Evolutionary conservation across 2,329 filamentous ascomycete species (phyloP).

Genomic region (Aspergillus costaricaensis): DNA sequence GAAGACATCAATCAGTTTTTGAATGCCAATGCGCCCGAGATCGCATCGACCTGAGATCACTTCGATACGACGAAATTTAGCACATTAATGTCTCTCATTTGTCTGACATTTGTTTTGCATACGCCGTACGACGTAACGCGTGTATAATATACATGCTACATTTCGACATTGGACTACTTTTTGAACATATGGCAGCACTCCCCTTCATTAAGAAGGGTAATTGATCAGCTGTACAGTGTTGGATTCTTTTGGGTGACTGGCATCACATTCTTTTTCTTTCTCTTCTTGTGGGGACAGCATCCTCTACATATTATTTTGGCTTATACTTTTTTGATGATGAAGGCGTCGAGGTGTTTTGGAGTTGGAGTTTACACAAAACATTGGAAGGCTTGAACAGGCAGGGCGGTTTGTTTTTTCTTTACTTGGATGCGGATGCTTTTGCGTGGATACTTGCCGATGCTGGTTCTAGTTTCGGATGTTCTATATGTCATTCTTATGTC

Average conservation of each 20-base stretch:
- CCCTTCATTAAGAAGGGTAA: neutral
- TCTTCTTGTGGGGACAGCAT: neutral
- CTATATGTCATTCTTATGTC: neutral
- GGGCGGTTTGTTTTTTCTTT: neutral
- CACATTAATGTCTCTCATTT: conserved; percentile 10
- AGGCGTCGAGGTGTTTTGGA: conserved; percentile 2
- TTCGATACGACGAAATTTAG: neutral
- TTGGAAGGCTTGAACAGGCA: neutral
- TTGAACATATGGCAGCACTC: neutral
- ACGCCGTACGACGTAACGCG: conserved; percentile 37
- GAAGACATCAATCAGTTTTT: conserved; percentile 45
- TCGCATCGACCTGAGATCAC: conserved; percentile 36
- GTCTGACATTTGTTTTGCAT: conserved; percentile 15
- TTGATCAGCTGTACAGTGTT: conserved; percentile 12
- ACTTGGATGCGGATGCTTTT: neutral
- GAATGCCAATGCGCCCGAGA: conserved; percentile 42
- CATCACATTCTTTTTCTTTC: neutral
- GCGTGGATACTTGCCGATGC: neutral
- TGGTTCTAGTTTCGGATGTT: neutral
- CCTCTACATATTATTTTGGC: neutral
- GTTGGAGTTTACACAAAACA: conserved; percentile 10
- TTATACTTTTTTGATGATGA: neutral
- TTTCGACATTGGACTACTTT: conserved; percentile 9
- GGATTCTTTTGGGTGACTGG: conserved; percentile 7
- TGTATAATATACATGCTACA: conserved; percentile 35